phyloP scores from a whole-genome alignment of 495 filamentous ascomycete genomes.

The Friedmanniomyces simplex region DNA sequence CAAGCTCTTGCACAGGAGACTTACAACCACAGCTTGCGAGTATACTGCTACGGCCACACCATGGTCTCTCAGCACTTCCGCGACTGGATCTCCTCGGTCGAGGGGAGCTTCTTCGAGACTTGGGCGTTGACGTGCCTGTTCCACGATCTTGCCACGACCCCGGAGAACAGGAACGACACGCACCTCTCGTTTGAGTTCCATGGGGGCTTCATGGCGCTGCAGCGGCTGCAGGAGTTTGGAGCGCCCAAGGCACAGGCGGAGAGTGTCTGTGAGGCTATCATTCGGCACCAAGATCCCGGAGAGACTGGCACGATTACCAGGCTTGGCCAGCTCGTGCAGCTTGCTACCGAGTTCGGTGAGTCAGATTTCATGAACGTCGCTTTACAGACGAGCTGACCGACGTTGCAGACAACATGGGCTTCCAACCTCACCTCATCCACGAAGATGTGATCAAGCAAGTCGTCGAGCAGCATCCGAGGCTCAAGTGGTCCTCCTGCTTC shows the following conservation, averaged over 20 bases:
- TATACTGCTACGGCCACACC: constrained; percentile 53
- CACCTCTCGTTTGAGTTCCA: constrained; percentile 68
- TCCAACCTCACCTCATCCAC: constrained; percentile 50
- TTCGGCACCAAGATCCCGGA: constrained; percentile 71
- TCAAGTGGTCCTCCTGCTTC: constrained; percentile 65
- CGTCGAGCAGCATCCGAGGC: constrained; percentile 49
- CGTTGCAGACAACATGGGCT: constrained; percentile 52
- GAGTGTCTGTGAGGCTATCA: constrained; percentile 67
- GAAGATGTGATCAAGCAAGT: constrained; percentile 54
- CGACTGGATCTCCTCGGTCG: constrained; percentile 37
- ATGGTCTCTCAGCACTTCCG: constrained; percentile 54
- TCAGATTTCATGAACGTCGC: neutral
- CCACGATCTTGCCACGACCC: constrained; percentile 67
- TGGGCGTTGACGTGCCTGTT: constrained; percentile 58
- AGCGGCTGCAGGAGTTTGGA: constrained; percentile 18
- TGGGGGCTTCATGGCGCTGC: constrained; percentile 51
- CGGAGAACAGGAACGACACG: constrained; percentile 49
- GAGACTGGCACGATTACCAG: constrained; percentile 51
- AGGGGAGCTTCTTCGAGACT: constrained; percentile 31
- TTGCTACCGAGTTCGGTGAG: constrained; percentile 53
- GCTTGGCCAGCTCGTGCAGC: constrained; percentile 58
- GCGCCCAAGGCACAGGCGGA: constrained; percentile 55
- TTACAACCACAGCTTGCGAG: constrained; percentile 65
- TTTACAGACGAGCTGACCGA: neutral
- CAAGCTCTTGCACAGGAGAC: constrained; percentile 32